Base-by-base conservation (phyloP, 305 asterid genomes). In the Fraxinus dipetala region DNA sequence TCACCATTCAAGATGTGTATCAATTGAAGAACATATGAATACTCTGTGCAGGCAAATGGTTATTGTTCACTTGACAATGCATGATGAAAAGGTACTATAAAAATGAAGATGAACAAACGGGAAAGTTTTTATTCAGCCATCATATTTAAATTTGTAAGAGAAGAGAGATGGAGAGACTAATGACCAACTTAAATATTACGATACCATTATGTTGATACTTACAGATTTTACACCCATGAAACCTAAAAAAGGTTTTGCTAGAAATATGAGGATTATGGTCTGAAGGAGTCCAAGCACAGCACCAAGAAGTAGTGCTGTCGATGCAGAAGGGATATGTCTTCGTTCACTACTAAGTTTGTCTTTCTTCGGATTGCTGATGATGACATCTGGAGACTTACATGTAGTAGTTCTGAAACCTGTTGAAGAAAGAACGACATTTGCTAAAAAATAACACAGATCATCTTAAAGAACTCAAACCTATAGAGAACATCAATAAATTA, bases 151-250 rank as follows among this genome's bases (percentile, higher is more conserved):
- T 16, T 54, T 38, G 28, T 56, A 0, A 56, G 67, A 54, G 65
- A 45, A 45, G 24, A 18, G 67, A 56, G 11, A 56, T 2, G 36
- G 67, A 18, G 24, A 48, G 67, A 32, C 77, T 6, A 69, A 4
- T 61, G 45, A 67, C 5, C 9, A 10, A 26, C 18, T 54, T 34
- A 1, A n/a, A n/a, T 16, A 61, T 18, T 40, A 26, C 4, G 10
- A 18, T 13, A 59, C 1, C 24, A 31, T 20, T 45, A 20, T 0
- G 3, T 9, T 26, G 24, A 28, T 54, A 80, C 91, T 87, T 78
- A 95, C 98, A 67, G 92, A 32, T 88, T 91, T 96, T n/a, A 94
- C 91, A 34, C 99, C 98, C 98, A 96, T 96, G 78, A 93, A 14
- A 26, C 83, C 78, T 35, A 94, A 84, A 69, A 92, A 78, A 0